These are phyloP conservation scores for Geotrichum fermentans DNA, from an alignment of 1,139 yeast species.

Conservation along the genomic window DNA sequence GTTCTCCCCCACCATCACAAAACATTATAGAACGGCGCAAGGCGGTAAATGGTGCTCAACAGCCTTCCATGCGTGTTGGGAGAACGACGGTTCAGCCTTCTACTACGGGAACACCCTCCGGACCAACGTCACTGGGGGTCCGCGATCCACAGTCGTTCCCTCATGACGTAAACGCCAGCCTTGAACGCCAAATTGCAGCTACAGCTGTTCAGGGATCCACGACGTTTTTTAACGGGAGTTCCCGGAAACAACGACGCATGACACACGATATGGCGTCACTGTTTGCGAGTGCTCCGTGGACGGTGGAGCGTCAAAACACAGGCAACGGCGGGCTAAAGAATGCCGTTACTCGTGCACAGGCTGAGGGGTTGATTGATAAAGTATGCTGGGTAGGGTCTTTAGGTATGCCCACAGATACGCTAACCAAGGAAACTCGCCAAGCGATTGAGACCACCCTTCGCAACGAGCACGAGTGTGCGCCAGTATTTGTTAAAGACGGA, in stretches of 20 bases:
- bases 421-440: conserved; percentile 50
- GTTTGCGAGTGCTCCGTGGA: conserved; percentile 74
- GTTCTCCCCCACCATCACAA: conserved; percentile 25
- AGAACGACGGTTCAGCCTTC: conserved; percentile 6
- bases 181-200: conserved; percentile 5
- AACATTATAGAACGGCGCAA: conserved; percentile 23
- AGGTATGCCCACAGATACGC: conserved; percentile 84
- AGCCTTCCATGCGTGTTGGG: conserved; percentile 21
- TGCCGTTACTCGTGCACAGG: conserved; percentile 64
- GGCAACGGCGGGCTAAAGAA: conserved; percentile 89
- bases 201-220: not conserved
- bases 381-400: conserved; percentile 82
- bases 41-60: conserved; percentile 17
- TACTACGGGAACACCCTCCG: not conserved
- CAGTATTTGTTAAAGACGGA: conserved; percentile 69
- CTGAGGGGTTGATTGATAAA: conserved; percentile 45
- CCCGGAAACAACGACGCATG: conserved; percentile 7
- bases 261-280: conserved; percentile 32
- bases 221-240: conserved; percentile 3
- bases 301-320: conserved; percentile 58
- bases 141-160: not conserved
- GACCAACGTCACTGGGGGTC: not conserved
- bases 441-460: conserved; percentile 34
- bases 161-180: not conserved
- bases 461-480: conserved; percentile 51